Percentiles rank a stretch among this genome's conserved stretches.
phyloP scores from a whole-genome alignment of 192 early-diverging fungal species.

The Coemansia asiatica region DNA sequence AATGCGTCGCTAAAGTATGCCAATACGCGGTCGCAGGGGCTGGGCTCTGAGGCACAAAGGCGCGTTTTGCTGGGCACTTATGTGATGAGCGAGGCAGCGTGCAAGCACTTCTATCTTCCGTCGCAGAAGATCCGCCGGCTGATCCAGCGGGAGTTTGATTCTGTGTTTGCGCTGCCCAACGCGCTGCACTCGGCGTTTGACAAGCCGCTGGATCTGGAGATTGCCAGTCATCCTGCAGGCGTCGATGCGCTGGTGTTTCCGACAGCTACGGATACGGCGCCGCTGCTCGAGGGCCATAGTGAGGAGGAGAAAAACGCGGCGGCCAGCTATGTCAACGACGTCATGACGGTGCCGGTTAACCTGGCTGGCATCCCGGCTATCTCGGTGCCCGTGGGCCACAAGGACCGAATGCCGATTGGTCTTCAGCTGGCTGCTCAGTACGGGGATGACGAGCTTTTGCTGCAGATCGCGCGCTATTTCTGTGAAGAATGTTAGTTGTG shows the following conservation, averaged over 20 bases:
- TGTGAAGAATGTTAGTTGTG: neutral
- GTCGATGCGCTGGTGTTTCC: slow-evolving; percentile 84
- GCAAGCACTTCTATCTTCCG: slow-evolving; percentile 70
- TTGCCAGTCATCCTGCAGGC: slow-evolving; percentile 6
- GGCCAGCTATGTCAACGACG: slow-evolving; percentile 78
- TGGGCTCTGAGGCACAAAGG: slow-evolving; percentile 81
- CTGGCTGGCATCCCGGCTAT: slow-evolving; percentile 81
- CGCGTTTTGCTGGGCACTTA: slow-evolving; percentile 86
- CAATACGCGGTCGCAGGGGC: slow-evolving; percentile 64
- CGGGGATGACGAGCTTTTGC: slow-evolving; percentile 67
- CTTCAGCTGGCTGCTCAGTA: slow-evolving; percentile 86
- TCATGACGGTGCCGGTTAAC: slow-evolving; percentile 86
- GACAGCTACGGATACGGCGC: slow-evolving; percentile 72
- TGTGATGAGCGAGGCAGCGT: slow-evolving; percentile 72
- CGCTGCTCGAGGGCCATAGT: slow-evolving; percentile 38
- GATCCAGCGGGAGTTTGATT: slow-evolving; percentile 77
- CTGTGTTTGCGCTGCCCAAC: slow-evolving; percentile 67
- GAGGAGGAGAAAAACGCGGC: slow-evolving; percentile 37
- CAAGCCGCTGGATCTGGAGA: neutral
- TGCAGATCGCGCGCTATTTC: slow-evolving; percentile 29
- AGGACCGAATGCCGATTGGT: slow-evolving; percentile 68
- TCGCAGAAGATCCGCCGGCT: slow-evolving; percentile 81
- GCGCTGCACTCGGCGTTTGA: slow-evolving; percentile 29
- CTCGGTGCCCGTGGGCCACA: slow-evolving; percentile 59
- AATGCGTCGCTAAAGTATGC: slow-evolving; percentile 55